phyloP scores from a whole-genome alignment of 2,329 filamentous ascomycete species.

The Leptosphaerulina australis region DNA sequence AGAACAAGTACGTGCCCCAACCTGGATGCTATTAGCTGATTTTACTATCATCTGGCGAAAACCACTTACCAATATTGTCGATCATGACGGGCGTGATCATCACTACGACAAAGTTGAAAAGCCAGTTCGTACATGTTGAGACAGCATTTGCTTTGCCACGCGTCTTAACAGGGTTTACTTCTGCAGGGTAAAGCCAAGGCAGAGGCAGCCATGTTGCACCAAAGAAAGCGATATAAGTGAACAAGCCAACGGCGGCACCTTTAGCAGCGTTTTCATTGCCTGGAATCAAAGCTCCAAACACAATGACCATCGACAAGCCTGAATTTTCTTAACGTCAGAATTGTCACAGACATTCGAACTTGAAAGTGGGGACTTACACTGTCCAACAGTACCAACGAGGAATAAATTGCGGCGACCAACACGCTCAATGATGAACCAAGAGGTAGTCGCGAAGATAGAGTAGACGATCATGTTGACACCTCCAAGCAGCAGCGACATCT shows the following conservation, averaged over 20 bases:
- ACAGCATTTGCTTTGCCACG: constrained; percentile 60
- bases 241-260: constrained; percentile 63
- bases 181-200: constrained; percentile 62
- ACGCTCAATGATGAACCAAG: constrained; percentile 69
- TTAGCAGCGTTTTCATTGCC: constrained; percentile 46
- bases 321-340: not conserved
- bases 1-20: constrained; percentile 53
- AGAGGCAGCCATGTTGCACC: constrained; percentile 68
- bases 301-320: constrained; percentile 59
- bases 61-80: constrained; percentile 29
- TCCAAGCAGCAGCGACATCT: constrained; percentile 53
- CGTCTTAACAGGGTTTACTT: constrained; percentile 59
- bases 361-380: constrained; percentile 31
- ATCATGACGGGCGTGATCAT: constrained; percentile 50
- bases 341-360: too few species aligned
- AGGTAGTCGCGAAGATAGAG: constrained; percentile 61
- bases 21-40: not conserved
- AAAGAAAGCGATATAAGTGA: constrained; percentile 71
- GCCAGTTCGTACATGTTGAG: constrained; percentile 59
- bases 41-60: too few species aligned
- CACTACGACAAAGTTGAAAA: constrained; percentile 55
- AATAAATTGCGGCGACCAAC: constrained; percentile 58
- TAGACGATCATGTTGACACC: constrained; percentile 64
- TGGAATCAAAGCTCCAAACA: constrained; percentile 48
- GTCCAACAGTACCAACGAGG: constrained; percentile 55